These are phyloP conservation scores for Cyclospora cayetanensis DNA, from an alignment of 169 alveolate genomes.

Conservation along the genomic window DNA sequence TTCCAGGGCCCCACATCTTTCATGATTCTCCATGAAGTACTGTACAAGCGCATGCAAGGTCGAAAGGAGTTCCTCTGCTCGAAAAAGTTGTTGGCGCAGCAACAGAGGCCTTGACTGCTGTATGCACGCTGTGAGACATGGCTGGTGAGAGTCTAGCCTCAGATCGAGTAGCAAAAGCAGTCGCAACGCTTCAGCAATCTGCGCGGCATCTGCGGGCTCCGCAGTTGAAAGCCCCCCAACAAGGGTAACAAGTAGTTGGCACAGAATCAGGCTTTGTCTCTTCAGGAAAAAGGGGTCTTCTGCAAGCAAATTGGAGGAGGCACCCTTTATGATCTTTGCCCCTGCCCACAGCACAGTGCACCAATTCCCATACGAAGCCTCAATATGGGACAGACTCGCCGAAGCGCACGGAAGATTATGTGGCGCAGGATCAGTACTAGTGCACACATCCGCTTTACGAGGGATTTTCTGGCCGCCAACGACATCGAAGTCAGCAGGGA, in stretches of 20 bases:
- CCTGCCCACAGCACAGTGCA: slow-evolving; percentile 45
- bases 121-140: background rate
- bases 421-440: too few species aligned
- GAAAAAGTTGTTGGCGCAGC: slow-evolving; percentile 23
- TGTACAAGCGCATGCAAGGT: background rate
- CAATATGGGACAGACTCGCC: background rate
- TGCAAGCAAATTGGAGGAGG: background rate
- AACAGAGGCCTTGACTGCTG: background rate
- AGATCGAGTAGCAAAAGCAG: slow-evolving; percentile 3
- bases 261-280: background rate
- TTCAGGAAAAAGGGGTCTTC: background rate
- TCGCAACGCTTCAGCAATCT: slow-evolving; percentile 28
- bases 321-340: background rate
- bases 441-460: too few species aligned
- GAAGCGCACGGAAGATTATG: too few species aligned
- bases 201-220: background rate
- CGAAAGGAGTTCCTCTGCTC: background rate
- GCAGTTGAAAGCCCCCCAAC: background rate
- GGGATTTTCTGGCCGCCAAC: too few species aligned
- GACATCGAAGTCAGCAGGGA: too few species aligned
- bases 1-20: background rate
- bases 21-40: background rate
- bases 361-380: slow-evolving; percentile 25
- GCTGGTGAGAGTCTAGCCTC: too few species aligned
- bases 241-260: background rate